Evolutionary conservation across 2,329 filamentous ascomycete genomes (phyloP).

Genomic region (Xylariaceae sp.): DNA sequence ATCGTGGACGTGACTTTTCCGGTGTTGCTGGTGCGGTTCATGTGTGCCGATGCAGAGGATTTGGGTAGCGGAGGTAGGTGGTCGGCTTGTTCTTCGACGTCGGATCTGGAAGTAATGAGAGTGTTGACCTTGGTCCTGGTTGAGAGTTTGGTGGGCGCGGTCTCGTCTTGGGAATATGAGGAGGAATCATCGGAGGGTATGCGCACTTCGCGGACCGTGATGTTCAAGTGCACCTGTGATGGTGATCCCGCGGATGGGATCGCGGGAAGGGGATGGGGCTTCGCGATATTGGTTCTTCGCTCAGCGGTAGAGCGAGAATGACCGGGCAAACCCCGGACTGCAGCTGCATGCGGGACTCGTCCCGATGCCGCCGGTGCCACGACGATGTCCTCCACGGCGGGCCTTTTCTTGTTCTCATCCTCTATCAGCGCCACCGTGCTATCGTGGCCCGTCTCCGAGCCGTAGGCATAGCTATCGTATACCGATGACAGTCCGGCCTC

Average conservation of each 20-base stretch:
- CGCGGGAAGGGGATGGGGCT: too few species aligned
- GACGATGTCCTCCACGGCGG: too few species aligned
- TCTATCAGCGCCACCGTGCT: too few species aligned
- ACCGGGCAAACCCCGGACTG: too few species aligned
- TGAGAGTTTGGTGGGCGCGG: too few species aligned
- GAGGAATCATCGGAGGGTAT: neutral
- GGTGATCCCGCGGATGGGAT: neutral
- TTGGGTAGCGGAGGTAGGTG: conserved; percentile 9
- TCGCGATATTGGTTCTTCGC: too few species aligned
- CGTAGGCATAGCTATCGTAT: conserved; percentile 25
- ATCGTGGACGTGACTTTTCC: conserved; percentile 38
- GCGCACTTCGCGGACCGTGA: neutral
- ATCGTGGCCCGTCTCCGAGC: neutral
- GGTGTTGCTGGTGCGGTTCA: conserved; percentile 9
- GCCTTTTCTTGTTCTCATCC: too few species aligned
- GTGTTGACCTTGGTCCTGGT: too few species aligned
- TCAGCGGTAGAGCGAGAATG: too few species aligned
- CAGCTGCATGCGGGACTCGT: too few species aligned
- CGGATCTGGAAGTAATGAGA: conserved; percentile 12
- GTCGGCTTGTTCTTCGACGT: conserved; percentile 2
- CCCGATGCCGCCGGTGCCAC: too few species aligned
- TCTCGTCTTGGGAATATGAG: conserved; percentile 3
- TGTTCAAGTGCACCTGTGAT: neutral
- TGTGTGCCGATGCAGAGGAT: neutral
- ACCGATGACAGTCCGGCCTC: conserved; percentile 26